phyloP scores from a whole-genome alignment of 2,329 filamentous ascomycete species.

The Xylariaceae sp. region DNA sequence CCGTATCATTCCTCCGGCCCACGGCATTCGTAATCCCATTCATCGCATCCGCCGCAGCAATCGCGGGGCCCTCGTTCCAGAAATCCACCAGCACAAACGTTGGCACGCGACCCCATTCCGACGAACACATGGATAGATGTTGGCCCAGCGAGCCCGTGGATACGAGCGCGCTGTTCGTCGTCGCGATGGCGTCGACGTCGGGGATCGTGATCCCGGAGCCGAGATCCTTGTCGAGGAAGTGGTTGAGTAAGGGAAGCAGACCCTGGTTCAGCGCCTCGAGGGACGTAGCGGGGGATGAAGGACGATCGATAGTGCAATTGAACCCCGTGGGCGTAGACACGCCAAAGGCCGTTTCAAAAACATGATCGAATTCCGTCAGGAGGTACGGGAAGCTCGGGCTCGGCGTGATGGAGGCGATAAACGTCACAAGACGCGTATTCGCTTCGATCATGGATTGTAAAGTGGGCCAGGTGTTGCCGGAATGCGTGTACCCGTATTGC shows the following conservation, averaged over 20 bases:
- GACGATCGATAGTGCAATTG: slow-evolving; percentile 66
- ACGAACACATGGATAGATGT: slow-evolving; percentile 50
- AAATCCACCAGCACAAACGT: slow-evolving; percentile 76
- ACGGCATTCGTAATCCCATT: slow-evolving; percentile 48
- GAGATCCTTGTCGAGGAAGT: slow-evolving; percentile 63
- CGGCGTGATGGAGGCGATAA: slow-evolving; percentile 54
- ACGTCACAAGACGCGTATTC: slow-evolving; percentile 61
- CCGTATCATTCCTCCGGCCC: slow-evolving; percentile 31
- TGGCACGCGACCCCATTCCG: slow-evolving; percentile 58
- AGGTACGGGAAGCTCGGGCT: slow-evolving; percentile 52
- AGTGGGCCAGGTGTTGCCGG: slow-evolving; percentile 58
- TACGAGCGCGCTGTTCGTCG: slow-evolving; percentile 60
- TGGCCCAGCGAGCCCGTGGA: slow-evolving; percentile 49
- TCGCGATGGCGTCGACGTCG: slow-evolving; percentile 52
- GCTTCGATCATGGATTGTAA: slow-evolving; percentile 59
- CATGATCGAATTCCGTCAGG: slow-evolving; percentile 56
- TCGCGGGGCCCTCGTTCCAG: slow-evolving; percentile 65
- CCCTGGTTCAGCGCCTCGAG: slow-evolving; percentile 50
- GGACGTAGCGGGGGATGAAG: slow-evolving; percentile 45
- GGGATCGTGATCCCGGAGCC: slow-evolving; percentile 55
- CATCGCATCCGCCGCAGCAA: slow-evolving; percentile 62
- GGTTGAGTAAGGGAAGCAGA: slow-evolving; percentile 70
- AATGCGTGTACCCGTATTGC: slow-evolving; percentile 52
- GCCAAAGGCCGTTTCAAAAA: slow-evolving; percentile 70
- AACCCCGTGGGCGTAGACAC: slow-evolving; percentile 59